Percentiles rank a stretch among this genome's conserved stretches.
phyloP scores from a whole-genome alignment of 441 rosid species.

The Pelargonium cotyledonis region DNA sequence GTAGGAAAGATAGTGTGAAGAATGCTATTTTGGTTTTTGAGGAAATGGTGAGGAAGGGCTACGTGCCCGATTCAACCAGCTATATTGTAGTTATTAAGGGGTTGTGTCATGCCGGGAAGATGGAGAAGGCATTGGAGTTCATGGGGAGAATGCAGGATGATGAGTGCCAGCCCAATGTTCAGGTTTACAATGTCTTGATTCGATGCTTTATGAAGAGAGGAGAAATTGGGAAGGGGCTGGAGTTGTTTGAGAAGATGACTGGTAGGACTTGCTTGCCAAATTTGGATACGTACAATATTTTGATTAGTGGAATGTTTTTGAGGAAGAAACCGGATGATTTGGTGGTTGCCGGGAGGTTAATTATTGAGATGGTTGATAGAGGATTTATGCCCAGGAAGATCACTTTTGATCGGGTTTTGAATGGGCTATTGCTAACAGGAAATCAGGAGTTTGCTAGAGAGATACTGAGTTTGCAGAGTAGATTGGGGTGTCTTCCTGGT shows the following conservation, averaged over 20 bases:
- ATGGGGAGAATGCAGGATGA: constrained; percentile 60
- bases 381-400: constrained; percentile 75
- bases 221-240: constrained; percentile 58
- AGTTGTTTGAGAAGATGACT: constrained; percentile 63
- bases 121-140: constrained; percentile 49
- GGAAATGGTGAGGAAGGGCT: constrained; percentile 74
- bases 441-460: constrained; percentile 68
- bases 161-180: constrained; percentile 62
- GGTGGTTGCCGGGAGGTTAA: constrained; percentile 66
- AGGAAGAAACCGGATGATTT: constrained; percentile 70
- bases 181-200: constrained; percentile 66
- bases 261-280: constrained; percentile 67
- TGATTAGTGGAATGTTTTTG: constrained; percentile 72
- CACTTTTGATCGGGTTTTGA: constrained; percentile 65
- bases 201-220: constrained; percentile 56
- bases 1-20: constrained; percentile 79
- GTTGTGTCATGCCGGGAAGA: constrained; percentile 62
- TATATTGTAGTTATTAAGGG: constrained; percentile 77
- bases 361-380: constrained; percentile 89
- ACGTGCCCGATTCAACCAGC: constrained; percentile 54
- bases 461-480: constrained; percentile 68
- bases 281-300: constrained; percentile 73
- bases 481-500: constrained; percentile 49
- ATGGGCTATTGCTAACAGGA: constrained; percentile 80
- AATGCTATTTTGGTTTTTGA: constrained; percentile 62